Percentiles rank a stretch among this genome's conserved stretches.
Conservation (phyloP, 2,329 filamentous ascomycete species). For the Neonectria punicea region DNA sequence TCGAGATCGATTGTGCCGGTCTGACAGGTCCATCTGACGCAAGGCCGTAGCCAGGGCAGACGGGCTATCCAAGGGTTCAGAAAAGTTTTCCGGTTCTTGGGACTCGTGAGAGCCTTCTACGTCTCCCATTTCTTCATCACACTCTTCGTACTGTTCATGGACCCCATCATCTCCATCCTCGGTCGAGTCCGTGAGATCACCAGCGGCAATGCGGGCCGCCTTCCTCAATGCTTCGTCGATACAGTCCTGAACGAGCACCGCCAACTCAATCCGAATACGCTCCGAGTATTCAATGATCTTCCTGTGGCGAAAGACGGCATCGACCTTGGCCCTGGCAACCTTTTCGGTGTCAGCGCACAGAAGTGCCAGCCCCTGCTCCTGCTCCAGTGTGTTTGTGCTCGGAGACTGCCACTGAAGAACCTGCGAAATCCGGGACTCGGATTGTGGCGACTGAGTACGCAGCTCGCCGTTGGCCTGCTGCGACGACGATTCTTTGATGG, state of each 20-base stretch:
- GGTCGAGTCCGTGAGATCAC: conserved; percentile 82
- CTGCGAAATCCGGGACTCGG: conserved; percentile 92
- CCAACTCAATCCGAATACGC: conserved; percentile 93
- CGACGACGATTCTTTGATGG: conserved; percentile 84
- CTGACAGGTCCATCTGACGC: conserved; percentile 50
- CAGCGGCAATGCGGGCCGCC: conserved; percentile 86
- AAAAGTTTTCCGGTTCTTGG: conserved; percentile 28
- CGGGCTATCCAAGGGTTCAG: conserved; percentile 49
- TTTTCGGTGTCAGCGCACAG: conserved; percentile 92
- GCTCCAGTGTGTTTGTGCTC: conserved; percentile 88
- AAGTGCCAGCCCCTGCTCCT: conserved; percentile 88
- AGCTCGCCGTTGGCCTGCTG: conserved; percentile 76
- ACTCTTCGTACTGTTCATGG: conserved; percentile 38
- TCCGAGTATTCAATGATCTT: conserved; percentile 96
- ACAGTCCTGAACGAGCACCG: conserved; percentile 92
- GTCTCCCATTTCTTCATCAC: conserved; percentile 51
- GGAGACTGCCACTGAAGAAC: conserved; percentile 97
- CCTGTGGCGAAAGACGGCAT: conserved; percentile 90
- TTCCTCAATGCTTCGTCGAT: conserved; percentile 93
- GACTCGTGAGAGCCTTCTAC: conserved; percentile 26
- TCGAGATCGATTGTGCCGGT: conserved; percentile 54
- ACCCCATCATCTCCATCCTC: conserved; percentile 66
- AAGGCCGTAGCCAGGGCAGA: conserved; percentile 68
- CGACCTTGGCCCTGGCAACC: conserved; percentile 87
- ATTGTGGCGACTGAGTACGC: conserved; percentile 93